Evolutionary conservation across 2,329 filamentous ascomycete species (phyloP), one percentile per base, ranked within the genome.

Genomic region (Curvularia lunata): DNA sequence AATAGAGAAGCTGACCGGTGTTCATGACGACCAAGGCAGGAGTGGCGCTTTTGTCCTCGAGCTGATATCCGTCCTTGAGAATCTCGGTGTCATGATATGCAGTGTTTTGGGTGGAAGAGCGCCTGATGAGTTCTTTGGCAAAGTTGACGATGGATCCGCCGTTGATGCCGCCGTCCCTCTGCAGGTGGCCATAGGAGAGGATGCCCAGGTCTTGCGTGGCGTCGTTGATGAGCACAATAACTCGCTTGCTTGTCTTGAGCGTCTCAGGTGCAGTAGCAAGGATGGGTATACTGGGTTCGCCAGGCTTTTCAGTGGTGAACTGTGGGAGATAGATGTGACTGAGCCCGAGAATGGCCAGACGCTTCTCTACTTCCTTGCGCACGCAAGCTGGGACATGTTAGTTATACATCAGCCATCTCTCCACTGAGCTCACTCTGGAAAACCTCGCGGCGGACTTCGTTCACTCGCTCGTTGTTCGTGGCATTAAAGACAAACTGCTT

Each of bases 201-300:
- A 94, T 78, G 0, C 91, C 92, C 0, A 96, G 82, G 52, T 94
- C 88, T 68, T 94, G 88, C 2, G 84, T 79, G 66, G 95, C 89
- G 67, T 96, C 90, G 54, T 91, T 91, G 66, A 96, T 85, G 51
- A 96, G 77, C 45, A 97, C 77, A 21, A 96, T 80, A 16, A 96
- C 78, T 40, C 90, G 88, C 46, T 83, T 81, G 54, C 85, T 85
- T 9, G 73, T 74, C 21, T 75, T 67, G 3, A 95, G 74, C 58
- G 87, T 81, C 6, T 76, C 68, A 19, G 70, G 64, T 12, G 78
- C 64, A 7, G 85, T 87, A 7, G 84, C 78, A 57, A 94, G 85
- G 66, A 97, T 91, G 0, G 88, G 87, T 6, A 91, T 79, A 61
- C 91, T 86, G 0, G 87, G 86, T 6, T 74, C 67, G 48, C 65